Evolutionary conservation across 345 rosid genomes (phyloP), one percentile per base, ranked within the genome.

Genomic region (Rhizophora apiculata): DNA sequence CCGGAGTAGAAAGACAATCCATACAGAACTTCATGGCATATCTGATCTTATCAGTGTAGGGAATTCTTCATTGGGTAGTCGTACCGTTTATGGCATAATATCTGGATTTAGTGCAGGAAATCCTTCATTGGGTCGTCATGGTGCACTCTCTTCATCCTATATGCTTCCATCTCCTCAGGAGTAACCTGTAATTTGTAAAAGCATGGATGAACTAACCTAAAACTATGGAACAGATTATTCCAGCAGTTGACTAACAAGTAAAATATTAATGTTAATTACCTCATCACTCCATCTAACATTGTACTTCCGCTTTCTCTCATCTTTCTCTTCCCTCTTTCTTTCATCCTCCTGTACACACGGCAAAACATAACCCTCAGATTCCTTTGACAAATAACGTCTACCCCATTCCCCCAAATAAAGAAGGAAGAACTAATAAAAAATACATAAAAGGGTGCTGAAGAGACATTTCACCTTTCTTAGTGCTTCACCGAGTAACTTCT

Each of bases 141-240:
- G 60, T 77, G 90, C 5, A 77, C 19, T 76, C 56, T 88, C 64
- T 80, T 86, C 86, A 84, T 79, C 36, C 86, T 57, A 70, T 84
- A 86, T 18, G 88, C 92, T 68, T 91, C 95, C 95, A 88, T 91
- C 30, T 91, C 95, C 75, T 87, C 91, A 0, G 77, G 82, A 53
- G 93, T 88, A 31, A 88, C 93, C 92, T 88, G 61, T 8, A 60
- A 68, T 62, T 32, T 0, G n/a, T n/a, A 31, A 37, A 30, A 32
- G 27, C 22, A 48, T 30, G 27, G 24, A 20, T 34, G 20, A 32
- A 15, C 7, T 8, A 9, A 48, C 16, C 37, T 16, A 21, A 30
- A 56, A 56, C 49, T 3, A 43, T 43, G 16, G 49, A 13, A 13
- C 49, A 43, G 49, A 43, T 43, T 13, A 43, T 56, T 56, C 60